These are phyloP conservation scores for Clavispora phyllophila DNA, from an alignment of 805 yeast species.

Conservation along the genomic window DNA sequence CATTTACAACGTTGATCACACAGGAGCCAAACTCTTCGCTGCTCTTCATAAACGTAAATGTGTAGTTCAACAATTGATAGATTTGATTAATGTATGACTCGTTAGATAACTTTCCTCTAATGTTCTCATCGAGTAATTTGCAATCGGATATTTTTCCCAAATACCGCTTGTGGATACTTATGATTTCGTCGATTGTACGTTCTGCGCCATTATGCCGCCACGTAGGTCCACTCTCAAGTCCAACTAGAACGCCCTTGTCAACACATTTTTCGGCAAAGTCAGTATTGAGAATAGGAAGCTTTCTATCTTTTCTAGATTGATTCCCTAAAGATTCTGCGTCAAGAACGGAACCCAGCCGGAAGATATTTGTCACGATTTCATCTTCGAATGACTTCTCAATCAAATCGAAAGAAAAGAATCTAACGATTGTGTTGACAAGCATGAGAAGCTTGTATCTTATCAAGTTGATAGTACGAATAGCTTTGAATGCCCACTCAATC, in stretches of 20 bases:
- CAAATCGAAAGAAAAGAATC: conserved; percentile 42
- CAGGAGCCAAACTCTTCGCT: conserved; percentile 30
- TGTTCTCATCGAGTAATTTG: conserved; percentile 28
- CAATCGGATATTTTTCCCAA: conserved; percentile 20
- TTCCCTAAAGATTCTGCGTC: neutral
- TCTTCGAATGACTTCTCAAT: conserved; percentile 37
- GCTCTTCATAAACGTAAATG: conserved; percentile 29
- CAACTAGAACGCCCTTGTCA: neutral
- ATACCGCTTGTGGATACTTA: conserved; percentile 8
- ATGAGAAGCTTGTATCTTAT: conserved; percentile 36
- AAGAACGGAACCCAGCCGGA: conserved; percentile 8
- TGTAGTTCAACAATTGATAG: conserved; percentile 26
- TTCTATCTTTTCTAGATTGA: neutral
- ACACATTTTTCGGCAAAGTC: conserved; percentile 3
- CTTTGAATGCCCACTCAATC: conserved; percentile 25
- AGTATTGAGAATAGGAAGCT: conserved; percentile 9
- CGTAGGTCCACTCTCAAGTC: neutral
- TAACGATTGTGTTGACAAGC: conserved; percentile 37
- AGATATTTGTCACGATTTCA: conserved; percentile 19
- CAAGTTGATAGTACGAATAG: conserved; percentile 31
- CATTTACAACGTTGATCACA: conserved; percentile 21
- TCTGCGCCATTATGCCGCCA: conserved; percentile 2
- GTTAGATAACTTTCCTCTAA: conserved; percentile 26
- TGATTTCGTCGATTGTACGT: conserved; percentile 14
- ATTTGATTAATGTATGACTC: conserved; percentile 28